Evolutionary conservation across 768 basidiomycete genomes (phyloP), one percentile per base, ranked within the genome.

Genomic region (Podaxis sp.): DNA sequence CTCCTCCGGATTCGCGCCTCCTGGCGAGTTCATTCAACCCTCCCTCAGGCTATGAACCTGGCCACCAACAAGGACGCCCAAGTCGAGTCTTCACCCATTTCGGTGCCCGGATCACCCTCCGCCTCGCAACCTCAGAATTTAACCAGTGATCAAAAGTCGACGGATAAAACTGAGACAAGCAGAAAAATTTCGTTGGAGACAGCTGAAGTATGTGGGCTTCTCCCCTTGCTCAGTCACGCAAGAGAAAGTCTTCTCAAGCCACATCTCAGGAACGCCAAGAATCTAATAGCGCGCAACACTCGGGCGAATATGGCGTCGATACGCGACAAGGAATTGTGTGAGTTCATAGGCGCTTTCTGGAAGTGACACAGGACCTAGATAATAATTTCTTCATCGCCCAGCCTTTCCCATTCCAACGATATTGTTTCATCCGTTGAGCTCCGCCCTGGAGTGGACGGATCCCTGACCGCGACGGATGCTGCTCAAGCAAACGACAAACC

Each of bases 181-280:
- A 73, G 13, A 68, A 76, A 53, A 76, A 74, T 19, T 75, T 75
- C 9, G 74, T 13, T 29, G n/a, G 38, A 27, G 40, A 17, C 38
- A n/a, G 15, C 9, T 8, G 37, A 60, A 51, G 59, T 60, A 27
- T 52, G 50, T 53, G 50, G 33, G 15, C 11, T 41, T 25, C 13
- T 8, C 12, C 41, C 13, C 15, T 6, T 53, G 7, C 3, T 37
- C 7, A 19, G 15, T 8, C n/a, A 27, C 19, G 40, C 25, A 12
- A 24, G 13, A 43, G 24, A 17, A 25, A 25, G 12, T n/a, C 24
- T n/a, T 46, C 40, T 56, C 15, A 56, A 43, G 55, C 55, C 22
- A 3, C 27, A 56, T n/a, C n/a, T 15, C 55, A 56, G 55, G 43
- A 56, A 56, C 25, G 43, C 17, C 22, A 13, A 24, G n/a, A 38